Evolutionary conservation across 1,284 basidiomycete species (phyloP).

Genomic region (Trichosporon sp.): DNA sequence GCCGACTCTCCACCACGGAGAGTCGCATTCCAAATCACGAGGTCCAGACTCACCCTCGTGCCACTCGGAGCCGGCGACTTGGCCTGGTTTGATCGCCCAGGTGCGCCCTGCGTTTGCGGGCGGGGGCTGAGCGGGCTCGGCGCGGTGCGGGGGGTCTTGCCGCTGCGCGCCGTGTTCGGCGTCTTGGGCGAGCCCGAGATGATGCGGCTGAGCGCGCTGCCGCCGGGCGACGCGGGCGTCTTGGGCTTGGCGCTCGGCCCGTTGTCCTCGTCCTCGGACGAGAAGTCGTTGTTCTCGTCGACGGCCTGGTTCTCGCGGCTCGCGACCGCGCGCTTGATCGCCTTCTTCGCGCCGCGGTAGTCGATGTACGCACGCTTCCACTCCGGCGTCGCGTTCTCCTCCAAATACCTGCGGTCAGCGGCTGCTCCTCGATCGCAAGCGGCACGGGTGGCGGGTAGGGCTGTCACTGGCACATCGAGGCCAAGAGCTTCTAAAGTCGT

Average conservation of each 20-base stretch:
- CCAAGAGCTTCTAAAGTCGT: no score
- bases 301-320: slow-evolving; percentile 28
- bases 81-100: background rate
- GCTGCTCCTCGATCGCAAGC: no score
- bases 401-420: slow-evolving; percentile 38
- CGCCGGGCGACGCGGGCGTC: background rate
- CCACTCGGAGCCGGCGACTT: background rate
- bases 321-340: slow-evolving; percentile 42
- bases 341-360: slow-evolving; percentile 49
- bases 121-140: background rate
- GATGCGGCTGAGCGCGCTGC: background rate
- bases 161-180: background rate
- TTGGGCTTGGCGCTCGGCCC: slow-evolving; percentile 26
- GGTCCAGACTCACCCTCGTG: background rate
- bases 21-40: background rate
- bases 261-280: slow-evolving; percentile 43
- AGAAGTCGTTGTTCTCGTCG: slow-evolving; percentile 25
- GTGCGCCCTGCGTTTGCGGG: background rate
- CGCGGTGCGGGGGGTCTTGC: background rate
- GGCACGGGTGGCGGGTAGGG: background rate
- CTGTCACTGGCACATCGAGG: no score
- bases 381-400: slow-evolving; percentile 48
- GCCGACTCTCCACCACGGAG: background rate
- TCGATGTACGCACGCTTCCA: slow-evolving; percentile 52
- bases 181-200: background rate